Conservation (phyloP, 2,329 filamentous ascomycete genomes). For the Zalaria sp. region DNA sequence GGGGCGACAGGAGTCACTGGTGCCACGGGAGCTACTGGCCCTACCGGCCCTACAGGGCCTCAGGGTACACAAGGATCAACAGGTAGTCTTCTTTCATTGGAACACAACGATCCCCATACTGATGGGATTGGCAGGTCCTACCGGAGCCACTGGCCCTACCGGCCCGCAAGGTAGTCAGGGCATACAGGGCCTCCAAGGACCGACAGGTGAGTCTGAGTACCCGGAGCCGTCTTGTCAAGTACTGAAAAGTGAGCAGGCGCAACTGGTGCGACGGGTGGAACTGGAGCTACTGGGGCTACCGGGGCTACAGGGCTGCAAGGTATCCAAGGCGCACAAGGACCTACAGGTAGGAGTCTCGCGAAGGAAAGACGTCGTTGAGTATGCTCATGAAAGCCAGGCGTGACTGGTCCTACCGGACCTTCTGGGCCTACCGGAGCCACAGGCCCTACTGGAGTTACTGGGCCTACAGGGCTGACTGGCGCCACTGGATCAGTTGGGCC, state of each 20-base stretch:
- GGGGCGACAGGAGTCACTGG: constrained; percentile 6
- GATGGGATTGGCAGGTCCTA: not conserved
- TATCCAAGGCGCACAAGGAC: not conserved
- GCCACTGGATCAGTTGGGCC: constrained; percentile 6
- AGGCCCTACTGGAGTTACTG: constrained; percentile 1
- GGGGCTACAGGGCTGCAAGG: constrained; percentile 7
- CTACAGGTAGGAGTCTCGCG: not conserved
- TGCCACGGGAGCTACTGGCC: constrained; percentile 4
- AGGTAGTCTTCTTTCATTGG: not conserved
- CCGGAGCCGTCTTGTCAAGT: too few relatives aligned
- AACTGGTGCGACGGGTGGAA: constrained; percentile 3
- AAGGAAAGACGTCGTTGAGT: too few relatives aligned
- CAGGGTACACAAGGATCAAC: constrained; percentile 1
- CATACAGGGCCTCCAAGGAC: too few relatives aligned
- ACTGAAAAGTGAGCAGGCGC: not conserved
- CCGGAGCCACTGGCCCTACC: not conserved
- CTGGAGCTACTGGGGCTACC: constrained; percentile 5
- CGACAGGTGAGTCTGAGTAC: too few relatives aligned
- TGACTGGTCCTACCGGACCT: not conserved
- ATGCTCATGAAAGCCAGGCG: not conserved
- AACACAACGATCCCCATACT: too few relatives aligned
- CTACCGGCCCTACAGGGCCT: constrained; percentile 6
- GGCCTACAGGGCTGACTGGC: constrained; percentile 3
- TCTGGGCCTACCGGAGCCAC: constrained; percentile 1
- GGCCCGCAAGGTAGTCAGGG: too few relatives aligned